Conservation (phyloP, 176 grass and related monocot species). For the Zea luxurians region DNA sequence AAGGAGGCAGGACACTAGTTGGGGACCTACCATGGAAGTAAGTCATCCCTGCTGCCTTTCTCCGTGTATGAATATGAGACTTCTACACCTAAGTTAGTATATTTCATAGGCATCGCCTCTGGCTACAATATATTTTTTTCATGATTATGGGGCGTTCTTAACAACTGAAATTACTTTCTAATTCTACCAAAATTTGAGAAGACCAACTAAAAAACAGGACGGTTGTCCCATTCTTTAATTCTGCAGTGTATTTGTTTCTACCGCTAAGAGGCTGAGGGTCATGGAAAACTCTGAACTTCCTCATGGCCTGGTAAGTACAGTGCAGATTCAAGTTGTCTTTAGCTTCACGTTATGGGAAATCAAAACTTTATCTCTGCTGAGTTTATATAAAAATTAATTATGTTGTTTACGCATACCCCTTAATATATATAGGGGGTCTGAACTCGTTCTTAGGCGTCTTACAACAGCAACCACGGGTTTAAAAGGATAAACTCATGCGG, state of each 20-base stretch:
- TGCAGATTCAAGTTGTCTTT: neutral
- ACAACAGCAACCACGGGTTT: too few species aligned
- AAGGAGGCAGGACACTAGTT: conserved; percentile 56
- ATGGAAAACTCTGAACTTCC: conserved; percentile 69
- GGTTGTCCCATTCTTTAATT: neutral
- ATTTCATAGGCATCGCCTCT: neutral
- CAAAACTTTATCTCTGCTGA: neutral
- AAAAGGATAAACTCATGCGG: too few species aligned
- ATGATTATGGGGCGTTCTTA: neutral
- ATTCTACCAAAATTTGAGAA: conserved; percentile 5
- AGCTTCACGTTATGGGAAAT: neutral
- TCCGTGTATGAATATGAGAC: neutral
- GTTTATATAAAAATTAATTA: neutral
- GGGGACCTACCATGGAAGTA: conserved; percentile 83
- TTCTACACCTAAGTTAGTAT: neutral
- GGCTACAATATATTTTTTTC: too few species aligned
- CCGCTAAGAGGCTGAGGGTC: conserved; percentile 73
- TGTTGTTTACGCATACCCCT: too few species aligned
- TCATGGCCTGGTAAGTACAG: conserved; percentile 36
- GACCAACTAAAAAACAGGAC: neutral
- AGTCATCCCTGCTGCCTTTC: conserved; percentile 10
- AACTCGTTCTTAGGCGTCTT: too few species aligned
- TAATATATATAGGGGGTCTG: too few species aligned
- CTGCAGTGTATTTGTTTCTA: conserved; percentile 65
- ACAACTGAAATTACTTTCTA: neutral